A percentile compares a stretch with the other conserved stretches of the same genome.
Conservation (phyloP, 1,284 basidiomycete genomes). For the Ganoderma sinense region DNA sequence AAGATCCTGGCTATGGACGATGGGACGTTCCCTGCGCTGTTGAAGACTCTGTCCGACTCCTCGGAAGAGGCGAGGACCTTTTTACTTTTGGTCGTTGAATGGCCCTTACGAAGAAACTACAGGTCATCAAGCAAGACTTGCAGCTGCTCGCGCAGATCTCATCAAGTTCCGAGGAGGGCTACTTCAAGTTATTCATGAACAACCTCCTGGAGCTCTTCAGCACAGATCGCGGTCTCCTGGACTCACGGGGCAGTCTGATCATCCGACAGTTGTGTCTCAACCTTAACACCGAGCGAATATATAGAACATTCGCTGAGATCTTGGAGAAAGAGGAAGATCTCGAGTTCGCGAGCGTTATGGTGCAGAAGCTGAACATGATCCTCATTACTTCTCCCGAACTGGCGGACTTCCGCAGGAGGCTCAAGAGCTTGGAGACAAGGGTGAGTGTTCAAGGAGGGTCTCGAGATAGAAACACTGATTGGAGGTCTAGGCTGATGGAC, state of each 20-base stretch:
- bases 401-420: conserved; percentile 89
- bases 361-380: conserved; percentile 97
- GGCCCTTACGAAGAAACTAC: background rate
- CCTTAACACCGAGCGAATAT: conserved; percentile 96
- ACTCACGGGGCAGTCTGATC: conserved; percentile 94
- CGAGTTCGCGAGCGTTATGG: conserved; percentile 97
- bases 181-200: conserved; percentile 96
- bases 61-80: conserved; percentile 81
- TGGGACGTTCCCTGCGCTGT: conserved; percentile 92
- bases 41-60: conserved; percentile 96
- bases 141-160: conserved; percentile 97
- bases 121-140: conserved; percentile 96
- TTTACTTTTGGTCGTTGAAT: background rate
- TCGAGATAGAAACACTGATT: conserved; percentile 6
- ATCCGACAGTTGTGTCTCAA: conserved; percentile 95
- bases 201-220: conserved; percentile 95
- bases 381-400: conserved; percentile 97
- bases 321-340: conserved; percentile 99
- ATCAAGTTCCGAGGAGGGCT: conserved; percentile 91
- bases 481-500: conserved; percentile 82
- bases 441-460: conserved; percentile 49
- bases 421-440: conserved; percentile 95
- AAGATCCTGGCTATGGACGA: conserved; percentile 98
- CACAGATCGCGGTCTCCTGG: conserved; percentile 91
- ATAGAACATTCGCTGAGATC: conserved; percentile 95